Percentiles rank a stretch among this genome's conserved stretches.
Conservation (phyloP, 2,329 filamentous ascomycete genomes). For the Westerdykella ornata region DNA sequence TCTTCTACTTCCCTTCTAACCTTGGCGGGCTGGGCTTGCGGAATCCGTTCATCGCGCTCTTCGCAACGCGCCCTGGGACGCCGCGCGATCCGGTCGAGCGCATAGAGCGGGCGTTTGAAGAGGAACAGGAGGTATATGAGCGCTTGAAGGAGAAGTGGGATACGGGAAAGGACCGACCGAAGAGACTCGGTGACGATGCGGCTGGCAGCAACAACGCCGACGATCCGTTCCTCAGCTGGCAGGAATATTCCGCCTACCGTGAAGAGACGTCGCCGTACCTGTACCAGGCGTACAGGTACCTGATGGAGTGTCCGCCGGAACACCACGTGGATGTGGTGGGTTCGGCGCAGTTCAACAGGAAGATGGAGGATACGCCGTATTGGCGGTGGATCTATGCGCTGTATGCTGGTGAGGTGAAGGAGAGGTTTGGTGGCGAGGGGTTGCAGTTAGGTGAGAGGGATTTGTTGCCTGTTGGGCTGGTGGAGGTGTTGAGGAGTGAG, state of each 20-base stretch:
- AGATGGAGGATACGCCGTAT: slow-evolving; percentile 28
- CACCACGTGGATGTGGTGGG: slow-evolving; percentile 19
- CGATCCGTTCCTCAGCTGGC: slow-evolving; percentile 41
- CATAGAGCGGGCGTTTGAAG: slow-evolving; percentile 17
- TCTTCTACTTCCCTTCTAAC: slow-evolving; percentile 44
- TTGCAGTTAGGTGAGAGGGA: slow-evolving; percentile 38
- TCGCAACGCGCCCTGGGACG: slow-evolving; percentile 33
- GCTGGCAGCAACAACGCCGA: slow-evolving; percentile 15
- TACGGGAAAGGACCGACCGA: slow-evolving; percentile 9
- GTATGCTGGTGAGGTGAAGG: slow-evolving; percentile 37
- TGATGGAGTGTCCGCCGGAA: slow-evolving; percentile 35
- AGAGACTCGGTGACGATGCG: slow-evolving; percentile 3
- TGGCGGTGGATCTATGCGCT: slow-evolving; percentile 44
- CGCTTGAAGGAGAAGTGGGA: slow-evolving; percentile 25
- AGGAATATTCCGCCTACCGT: slow-evolving; percentile 42
- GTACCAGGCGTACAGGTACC: slow-evolving; percentile 28
- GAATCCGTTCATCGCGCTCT: slow-evolving; percentile 43
- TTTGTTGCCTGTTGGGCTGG: slow-evolving; percentile 39
- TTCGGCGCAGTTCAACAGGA: slow-evolving; percentile 11
- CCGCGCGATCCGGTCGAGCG: slow-evolving; percentile 7
- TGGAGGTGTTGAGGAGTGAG: slow-evolving; percentile 35
- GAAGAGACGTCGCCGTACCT: slow-evolving; percentile 38
- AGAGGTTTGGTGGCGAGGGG: slow-evolving; percentile 35
- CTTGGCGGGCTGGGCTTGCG: slow-evolving; percentile 44
- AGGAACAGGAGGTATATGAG: slow-evolving; percentile 34